Percentiles rank a stretch among this genome's conserved stretches.
Evolutionary conservation across 1,284 basidiomycete species (phyloP).

Genomic region (Sanguinoderma infundibulare): DNA sequence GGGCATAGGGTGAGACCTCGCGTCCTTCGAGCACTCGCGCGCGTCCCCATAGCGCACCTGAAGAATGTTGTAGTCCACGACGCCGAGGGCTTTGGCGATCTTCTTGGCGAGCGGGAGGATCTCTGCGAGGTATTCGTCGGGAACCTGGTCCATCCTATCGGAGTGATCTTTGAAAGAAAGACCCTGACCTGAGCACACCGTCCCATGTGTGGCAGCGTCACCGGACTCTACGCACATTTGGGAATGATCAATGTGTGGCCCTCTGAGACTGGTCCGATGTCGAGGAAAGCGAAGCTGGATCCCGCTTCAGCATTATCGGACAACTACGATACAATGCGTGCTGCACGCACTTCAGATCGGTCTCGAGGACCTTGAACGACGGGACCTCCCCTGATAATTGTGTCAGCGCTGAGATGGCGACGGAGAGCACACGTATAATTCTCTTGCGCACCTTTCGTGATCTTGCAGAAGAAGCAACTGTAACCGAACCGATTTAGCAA

Average conservation of each 20-base stretch:
- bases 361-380: conserved; percentile 84
- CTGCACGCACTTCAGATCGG: conserved; percentile 61
- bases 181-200: too few species aligned
- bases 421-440: background rate
- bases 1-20: background rate
- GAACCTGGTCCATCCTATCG: conserved; percentile 77
- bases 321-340: conserved; percentile 8
- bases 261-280: conserved; percentile 84
- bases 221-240: conserved; percentile 62
- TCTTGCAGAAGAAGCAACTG: conserved; percentile 87
- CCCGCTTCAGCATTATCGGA: background rate
- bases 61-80: conserved; percentile 86
- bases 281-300: conserved; percentile 64
- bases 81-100: conserved; percentile 79
- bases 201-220: background rate
- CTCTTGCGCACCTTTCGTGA: conserved; percentile 80
- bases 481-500: background rate
- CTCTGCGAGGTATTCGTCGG: conserved; percentile 79
- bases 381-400: conserved; percentile 65
- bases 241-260: conserved; percentile 90
- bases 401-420: background rate
- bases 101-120: conserved; percentile 84
- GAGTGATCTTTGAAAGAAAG: conserved; percentile 66
- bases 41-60: conserved; percentile 47
- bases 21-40: too few species aligned